Evolutionary conservation across 208 protist species (phyloP).

Genomic region (Crithidia brevicula): DNA sequence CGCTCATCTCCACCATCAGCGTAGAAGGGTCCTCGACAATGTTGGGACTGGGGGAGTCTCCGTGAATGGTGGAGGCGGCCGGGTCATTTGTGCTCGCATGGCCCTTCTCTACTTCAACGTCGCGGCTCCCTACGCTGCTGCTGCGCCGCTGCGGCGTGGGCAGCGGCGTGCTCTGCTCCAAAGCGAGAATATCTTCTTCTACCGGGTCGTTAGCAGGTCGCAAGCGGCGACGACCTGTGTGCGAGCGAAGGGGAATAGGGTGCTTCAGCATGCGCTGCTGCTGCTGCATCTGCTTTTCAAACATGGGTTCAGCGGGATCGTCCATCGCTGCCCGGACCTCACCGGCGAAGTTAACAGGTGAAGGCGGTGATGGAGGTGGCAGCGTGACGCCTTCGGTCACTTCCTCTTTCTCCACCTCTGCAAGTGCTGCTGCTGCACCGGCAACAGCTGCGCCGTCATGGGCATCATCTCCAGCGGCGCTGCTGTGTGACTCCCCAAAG

Average conservation of each 20-base stretch:
- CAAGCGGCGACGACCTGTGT: not conserved
- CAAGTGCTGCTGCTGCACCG: not conserved
- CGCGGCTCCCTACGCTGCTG: not conserved
- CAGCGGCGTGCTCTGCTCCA: constrained; percentile 8
- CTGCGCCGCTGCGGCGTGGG: not conserved
- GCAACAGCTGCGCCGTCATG: too few species aligned
- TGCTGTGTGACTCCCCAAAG: constrained; percentile 12
- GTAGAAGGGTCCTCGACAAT: constrained; percentile 22
- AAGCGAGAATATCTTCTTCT: constrained; percentile 5
- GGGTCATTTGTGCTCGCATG: not conserved
- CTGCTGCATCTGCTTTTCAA: not conserved
- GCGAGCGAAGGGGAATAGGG: not conserved
- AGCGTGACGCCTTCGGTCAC: not conserved
- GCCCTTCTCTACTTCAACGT: too few species aligned
- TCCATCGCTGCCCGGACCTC: constrained; percentile 38
- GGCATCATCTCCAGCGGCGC: too few species aligned
- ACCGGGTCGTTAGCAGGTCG: constrained; percentile 9
- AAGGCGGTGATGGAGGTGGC: not conserved
- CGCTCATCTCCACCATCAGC: constrained; percentile 19
- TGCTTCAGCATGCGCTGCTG: constrained; percentile 10
- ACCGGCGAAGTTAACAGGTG: constrained; percentile 22
- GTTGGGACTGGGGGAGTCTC: not conserved
- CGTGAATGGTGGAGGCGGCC: not conserved
- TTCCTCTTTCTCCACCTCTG: not conserved
- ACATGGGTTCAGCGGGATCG: not conserved